A percentile compares a stretch with the other conserved stretches of the same genome.
phyloP scores from a whole-genome alignment of 164 flowering plant species.

The Macadamia tetraphylla region DNA sequence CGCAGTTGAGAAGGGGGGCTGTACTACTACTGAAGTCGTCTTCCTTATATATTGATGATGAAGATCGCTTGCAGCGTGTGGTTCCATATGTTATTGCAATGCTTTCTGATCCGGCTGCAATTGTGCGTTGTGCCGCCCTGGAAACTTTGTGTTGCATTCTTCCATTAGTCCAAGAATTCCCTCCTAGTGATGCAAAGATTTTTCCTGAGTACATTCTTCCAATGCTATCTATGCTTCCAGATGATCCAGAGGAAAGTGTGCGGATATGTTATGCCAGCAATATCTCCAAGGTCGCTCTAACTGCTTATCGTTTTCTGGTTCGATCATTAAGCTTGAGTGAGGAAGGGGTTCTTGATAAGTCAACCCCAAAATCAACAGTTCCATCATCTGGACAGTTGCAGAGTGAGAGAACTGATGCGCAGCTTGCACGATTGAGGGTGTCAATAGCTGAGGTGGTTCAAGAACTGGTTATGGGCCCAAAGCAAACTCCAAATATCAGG shows the following conservation, averaged over 20 bases:
- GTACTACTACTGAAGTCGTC: conserved; percentile 66
- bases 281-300: conserved; percentile 79
- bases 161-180: conserved; percentile 86
- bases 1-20: conserved; percentile 81
- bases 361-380: conserved; percentile 30
- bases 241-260: conserved; percentile 98
- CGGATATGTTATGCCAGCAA: conserved; percentile 91
- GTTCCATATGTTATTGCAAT: conserved; percentile 87
- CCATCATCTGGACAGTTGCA: conserved; percentile 37
- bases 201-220: conserved; percentile 98
- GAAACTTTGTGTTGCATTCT: conserved; percentile 87
- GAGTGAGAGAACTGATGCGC: conserved; percentile 43
- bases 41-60: conserved; percentile 84
- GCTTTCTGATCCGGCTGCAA: conserved; percentile 93
- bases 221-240: conserved; percentile 98
- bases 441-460: conserved; percentile 90
- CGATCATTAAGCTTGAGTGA: conserved; percentile 73
- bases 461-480: conserved; percentile 97
- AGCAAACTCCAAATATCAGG: conserved; percentile 91
- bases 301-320: conserved; percentile 79
- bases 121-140: conserved; percentile 93
- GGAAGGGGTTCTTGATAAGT: conserved; percentile 76
- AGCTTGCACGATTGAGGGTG: conserved; percentile 76
- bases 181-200: conserved; percentile 98
- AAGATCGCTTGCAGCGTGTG: conserved; percentile 90